These are phyloP conservation scores for Trametes villosa DNA, from an alignment of 768 basidiomycete genomes.

Conservation along the genomic window DNA sequence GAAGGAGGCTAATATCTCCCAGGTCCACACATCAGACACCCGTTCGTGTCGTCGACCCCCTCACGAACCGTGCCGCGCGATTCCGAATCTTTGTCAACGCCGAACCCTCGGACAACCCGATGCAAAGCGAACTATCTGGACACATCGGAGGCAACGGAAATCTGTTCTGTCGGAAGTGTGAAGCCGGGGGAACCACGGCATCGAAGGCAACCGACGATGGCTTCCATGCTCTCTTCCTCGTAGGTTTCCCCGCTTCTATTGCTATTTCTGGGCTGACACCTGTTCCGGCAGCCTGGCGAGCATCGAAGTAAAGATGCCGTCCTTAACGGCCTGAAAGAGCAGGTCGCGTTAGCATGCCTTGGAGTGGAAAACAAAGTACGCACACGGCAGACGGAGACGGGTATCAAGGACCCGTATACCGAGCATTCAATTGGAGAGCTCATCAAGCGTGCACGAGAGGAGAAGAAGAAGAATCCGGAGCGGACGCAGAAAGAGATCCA, in stretches of 20 bases:
- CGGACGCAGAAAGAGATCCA: constrained; percentile 15
- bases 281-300: background rate
- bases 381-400: constrained; percentile 36
- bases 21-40: background rate
- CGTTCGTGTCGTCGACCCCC: background rate
- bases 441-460: constrained; percentile 13
- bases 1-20: background rate
- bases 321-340: constrained; percentile 14
- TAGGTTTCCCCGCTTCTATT: background rate
- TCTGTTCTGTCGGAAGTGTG: constrained; percentile 37
- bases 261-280: background rate
- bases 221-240: constrained; percentile 6
- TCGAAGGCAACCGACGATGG: background rate
- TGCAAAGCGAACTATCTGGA: constrained; percentile 23
- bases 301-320: background rate
- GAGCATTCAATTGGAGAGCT: constrained; percentile 45
- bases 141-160: constrained; percentile 49
- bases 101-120: constrained; percentile 26
- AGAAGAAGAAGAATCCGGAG: background rate
- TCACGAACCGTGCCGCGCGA: too few species aligned
- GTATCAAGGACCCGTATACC: constrained; percentile 45
- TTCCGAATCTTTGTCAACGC: background rate
- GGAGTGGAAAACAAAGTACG: constrained; percentile 37
- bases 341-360: constrained; percentile 37
- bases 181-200: constrained; percentile 12